These are phyloP conservation scores for Aspergillus pseudoviridinutans DNA, from an alignment of 2,329 filamentous ascomycete genomes.

Conservation along the genomic window DNA sequence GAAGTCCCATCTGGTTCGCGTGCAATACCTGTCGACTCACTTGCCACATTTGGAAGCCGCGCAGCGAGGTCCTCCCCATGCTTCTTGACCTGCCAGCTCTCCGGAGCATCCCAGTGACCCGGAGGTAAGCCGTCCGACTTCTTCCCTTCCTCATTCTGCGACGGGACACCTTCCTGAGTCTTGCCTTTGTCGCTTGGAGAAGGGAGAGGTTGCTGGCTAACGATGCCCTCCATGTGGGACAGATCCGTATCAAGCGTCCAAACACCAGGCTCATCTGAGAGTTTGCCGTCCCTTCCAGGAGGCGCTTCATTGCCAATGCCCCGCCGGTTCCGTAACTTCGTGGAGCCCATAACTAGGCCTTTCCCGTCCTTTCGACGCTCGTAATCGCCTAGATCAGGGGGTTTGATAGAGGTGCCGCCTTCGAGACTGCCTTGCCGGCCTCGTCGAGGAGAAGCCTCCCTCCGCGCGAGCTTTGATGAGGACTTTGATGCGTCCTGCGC, in stretches of 20 bases:
- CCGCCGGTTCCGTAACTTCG: constrained; percentile 33
- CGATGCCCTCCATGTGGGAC: constrained; percentile 84
- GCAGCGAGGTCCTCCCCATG: constrained; percentile 38
- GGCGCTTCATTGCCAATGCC: constrained; percentile 27
- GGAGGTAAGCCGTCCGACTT: constrained; percentile 36
- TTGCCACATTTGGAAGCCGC: constrained; percentile 47
- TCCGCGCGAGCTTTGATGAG: constrained; percentile 23
- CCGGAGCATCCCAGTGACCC: constrained; percentile 84
- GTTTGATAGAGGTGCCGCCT: constrained; percentile 18
- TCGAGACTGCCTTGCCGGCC: constrained; percentile 37
- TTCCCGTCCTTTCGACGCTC: constrained; percentile 39
- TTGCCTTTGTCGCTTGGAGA: constrained; percentile 61
- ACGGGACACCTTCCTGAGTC: constrained; percentile 29
- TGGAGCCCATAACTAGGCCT: constrained; percentile 27
- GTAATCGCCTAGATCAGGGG: constrained; percentile 28
- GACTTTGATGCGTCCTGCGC: constrained; percentile 25
- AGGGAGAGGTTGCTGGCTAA: constrained; percentile 65
- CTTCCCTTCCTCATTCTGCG: constrained; percentile 25
- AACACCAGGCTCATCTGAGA: constrained; percentile 56
- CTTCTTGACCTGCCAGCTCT: constrained; percentile 90
- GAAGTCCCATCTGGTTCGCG: constrained; percentile 70
- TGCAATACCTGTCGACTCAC: constrained; percentile 65
- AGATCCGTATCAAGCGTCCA: constrained; percentile 85
- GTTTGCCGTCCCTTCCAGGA: constrained; percentile 19
- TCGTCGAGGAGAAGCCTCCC: constrained; percentile 31